Base-by-base conservation (phyloP, 1,284 basidiomycete genomes). In the Pyrrhoderma lamaoense region DNA sequence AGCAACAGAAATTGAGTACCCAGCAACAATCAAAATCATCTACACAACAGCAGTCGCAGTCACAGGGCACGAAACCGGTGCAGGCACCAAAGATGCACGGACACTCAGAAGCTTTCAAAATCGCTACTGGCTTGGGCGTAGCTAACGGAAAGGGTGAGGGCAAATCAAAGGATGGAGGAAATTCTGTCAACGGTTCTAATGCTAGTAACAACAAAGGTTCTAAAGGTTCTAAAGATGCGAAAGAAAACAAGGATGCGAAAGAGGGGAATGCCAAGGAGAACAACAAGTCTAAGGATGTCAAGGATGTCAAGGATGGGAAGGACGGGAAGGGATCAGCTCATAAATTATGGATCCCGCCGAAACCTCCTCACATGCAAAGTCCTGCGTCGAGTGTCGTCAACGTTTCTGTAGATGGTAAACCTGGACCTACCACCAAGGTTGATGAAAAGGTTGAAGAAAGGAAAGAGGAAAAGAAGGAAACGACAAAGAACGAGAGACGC, bases 291-390 rank as follows among this genome's bases (percentile, higher is more conserved):
- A 22, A 40, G 38, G 38, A 40, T 16, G 38, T 5, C 45, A 42
- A 31, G 25, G 34, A 45, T 25, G 25, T 14, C 37, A 42, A 11
- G 38, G 25, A 19, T 22, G 34, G 23, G 5, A 27, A 9, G 36
- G 40, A 13, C 36, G 31, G 8, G 27, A 42, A 44, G n/a, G 49
- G 23, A 16, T 16, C 27, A 34, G 47, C 21, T 11, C 54, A 55
- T 36, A 55, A 51, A 25, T 23, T 55, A 18, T 55, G 54, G 54
- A 52, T 55, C 38, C 54, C 54, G 22, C 54, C 54, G 37, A 55
- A 55, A 42, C 54, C 54, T 21, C 44, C 54, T 38, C 54, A 55
- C 18, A 55, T 55, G 54, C 49, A 52, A 36, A 44, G 36, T n/a
- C 31, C 50, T 18, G 45, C 50, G 42, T 22, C 23, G 7, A 4